Percentiles rank a stretch among this genome's conserved stretches.
phyloP scores from a whole-genome alignment of 2,329 filamentous ascomycete genomes.

The Verruconis gallopava region DNA sequence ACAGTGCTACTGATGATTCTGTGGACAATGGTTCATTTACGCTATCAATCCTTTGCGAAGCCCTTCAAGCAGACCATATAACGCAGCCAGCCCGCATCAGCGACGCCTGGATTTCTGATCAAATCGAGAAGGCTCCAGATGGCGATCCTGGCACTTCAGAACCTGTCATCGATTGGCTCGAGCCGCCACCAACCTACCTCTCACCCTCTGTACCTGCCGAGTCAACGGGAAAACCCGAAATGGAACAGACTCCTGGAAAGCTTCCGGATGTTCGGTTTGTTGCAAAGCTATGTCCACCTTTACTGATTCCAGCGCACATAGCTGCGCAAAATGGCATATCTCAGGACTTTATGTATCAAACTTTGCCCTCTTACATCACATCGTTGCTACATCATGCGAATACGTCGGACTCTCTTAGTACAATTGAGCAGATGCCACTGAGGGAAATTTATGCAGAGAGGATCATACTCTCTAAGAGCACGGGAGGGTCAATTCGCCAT shows the following conservation, averaged over 20 bases:
- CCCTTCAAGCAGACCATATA: conserved; percentile 27
- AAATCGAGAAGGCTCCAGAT: conserved; percentile 44
- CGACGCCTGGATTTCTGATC: conserved; percentile 57
- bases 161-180: conserved; percentile 53
- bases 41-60: conserved; percentile 52
- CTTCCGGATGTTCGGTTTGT: conserved; percentile 63
- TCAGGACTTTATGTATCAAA: not conserved
- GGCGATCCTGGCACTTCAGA: conserved; percentile 30
- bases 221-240: conserved; percentile 32
- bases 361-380: not conserved
- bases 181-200: conserved; percentile 51
- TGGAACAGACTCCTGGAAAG: conserved; percentile 41
- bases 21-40: conserved; percentile 44
- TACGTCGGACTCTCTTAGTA: not conserved
- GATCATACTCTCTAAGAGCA: not conserved
- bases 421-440: not conserved
- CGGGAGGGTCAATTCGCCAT: conserved; percentile 19
- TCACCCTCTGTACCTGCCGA: conserved; percentile 20
- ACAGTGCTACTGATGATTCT: conserved; percentile 19
- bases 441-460: conserved; percentile 3
- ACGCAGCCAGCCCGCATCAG: conserved; percentile 56
- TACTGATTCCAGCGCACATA: conserved; percentile 53
- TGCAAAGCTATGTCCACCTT: conserved; percentile 59
- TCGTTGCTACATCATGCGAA: not conserved
- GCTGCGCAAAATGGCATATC: conserved; percentile 36